A percentile compares a stretch with the other conserved stretches of the same genome.
Evolutionary conservation across 345 rosid genomes (phyloP).

Genomic region (Excoecaria cochinchinensis): DNA sequence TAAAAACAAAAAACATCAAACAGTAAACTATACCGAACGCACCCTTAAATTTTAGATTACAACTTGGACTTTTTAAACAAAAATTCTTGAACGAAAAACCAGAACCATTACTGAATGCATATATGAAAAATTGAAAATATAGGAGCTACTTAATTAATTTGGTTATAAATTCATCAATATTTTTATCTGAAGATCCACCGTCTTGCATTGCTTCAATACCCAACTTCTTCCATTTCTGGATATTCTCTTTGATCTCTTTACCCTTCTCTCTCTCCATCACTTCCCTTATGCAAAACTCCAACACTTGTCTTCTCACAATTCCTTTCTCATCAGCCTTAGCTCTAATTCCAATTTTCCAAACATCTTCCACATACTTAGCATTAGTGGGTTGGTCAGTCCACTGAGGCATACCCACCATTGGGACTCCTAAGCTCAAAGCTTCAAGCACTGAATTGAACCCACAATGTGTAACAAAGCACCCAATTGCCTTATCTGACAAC

Average conservation of each 20-base stretch:
- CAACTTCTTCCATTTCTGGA: slow-evolving; percentile 37
- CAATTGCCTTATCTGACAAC: slow-evolving; percentile 26
- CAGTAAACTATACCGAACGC: no score
- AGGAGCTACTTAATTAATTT: background rate
- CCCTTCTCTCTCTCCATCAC: slow-evolving; percentile 36
- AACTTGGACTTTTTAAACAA: no score
- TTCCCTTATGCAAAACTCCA: slow-evolving; percentile 26
- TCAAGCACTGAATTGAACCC: slow-evolving; percentile 45
- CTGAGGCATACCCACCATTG: slow-evolving; percentile 44
- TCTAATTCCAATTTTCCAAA: slow-evolving; percentile 40
- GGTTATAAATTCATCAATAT: slow-evolving; percentile 28
- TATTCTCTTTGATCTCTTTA: slow-evolving; percentile 25
- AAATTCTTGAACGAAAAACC: no score
- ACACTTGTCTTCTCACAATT: slow-evolving; percentile 19
- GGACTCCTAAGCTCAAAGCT: slow-evolving; percentile 49
- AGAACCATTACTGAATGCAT: no score
- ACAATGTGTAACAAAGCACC: slow-evolving; percentile 51
- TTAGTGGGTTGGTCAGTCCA: slow-evolving; percentile 49
- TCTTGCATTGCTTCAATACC: slow-evolving; percentile 27
- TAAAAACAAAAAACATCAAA: no score
- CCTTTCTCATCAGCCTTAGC: slow-evolving; percentile 21
- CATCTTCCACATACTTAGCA: slow-evolving; percentile 38
- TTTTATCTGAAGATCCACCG: slow-evolving; percentile 37
- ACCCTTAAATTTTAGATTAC: no score
- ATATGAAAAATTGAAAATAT: no score